These are phyloP conservation scores for Daldinia decipiens DNA, from an alignment of 495 filamentous ascomycete species.

Conservation along the genomic window DNA sequence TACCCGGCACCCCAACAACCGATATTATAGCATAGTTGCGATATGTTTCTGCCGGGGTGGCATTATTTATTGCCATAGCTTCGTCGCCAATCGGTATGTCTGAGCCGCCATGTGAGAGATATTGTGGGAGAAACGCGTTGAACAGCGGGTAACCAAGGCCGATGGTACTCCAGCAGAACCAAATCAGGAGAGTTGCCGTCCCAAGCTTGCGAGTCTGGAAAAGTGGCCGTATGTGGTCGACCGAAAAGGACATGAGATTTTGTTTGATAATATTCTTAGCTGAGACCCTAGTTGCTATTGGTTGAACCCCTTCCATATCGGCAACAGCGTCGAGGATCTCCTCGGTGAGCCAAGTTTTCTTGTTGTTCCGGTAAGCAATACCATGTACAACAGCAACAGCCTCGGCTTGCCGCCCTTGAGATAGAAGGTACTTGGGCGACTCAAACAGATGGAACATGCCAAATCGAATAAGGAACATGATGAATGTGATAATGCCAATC, in stretches of 20 bases:
- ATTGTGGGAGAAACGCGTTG: conserved; percentile 86
- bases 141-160: conserved; percentile 77
- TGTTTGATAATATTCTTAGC: conserved; percentile 51
- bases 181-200: conserved; percentile 62
- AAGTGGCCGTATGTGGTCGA: conserved; percentile 58
- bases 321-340: conserved; percentile 66
- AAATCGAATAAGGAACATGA: conserved; percentile 78
- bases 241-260: conserved; percentile 56
- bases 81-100: conserved; percentile 47
- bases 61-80: conserved; percentile 17
- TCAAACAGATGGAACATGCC: conserved; percentile 85
- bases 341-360: conserved; percentile 70
- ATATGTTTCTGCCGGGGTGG: conserved; percentile 60
- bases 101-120: conserved; percentile 75
- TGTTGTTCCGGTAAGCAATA: conserved; percentile 74
- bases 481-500: conserved; percentile 77
- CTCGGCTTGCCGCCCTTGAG: conserved; percentile 75
- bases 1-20: conserved; percentile 76
- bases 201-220: conserved; percentile 60
- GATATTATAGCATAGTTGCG: conserved; percentile 82
- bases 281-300: conserved; percentile 42
- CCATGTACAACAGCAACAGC: conserved; percentile 81
- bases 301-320: conserved; percentile 46
- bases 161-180: conserved; percentile 67
- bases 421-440: conserved; percentile 83